Evolutionary conservation across 2,329 filamentous ascomycete species (phyloP), one percentile per base, ranked within the genome.

Genomic region (Teratosphaeria gauchensis): DNA sequence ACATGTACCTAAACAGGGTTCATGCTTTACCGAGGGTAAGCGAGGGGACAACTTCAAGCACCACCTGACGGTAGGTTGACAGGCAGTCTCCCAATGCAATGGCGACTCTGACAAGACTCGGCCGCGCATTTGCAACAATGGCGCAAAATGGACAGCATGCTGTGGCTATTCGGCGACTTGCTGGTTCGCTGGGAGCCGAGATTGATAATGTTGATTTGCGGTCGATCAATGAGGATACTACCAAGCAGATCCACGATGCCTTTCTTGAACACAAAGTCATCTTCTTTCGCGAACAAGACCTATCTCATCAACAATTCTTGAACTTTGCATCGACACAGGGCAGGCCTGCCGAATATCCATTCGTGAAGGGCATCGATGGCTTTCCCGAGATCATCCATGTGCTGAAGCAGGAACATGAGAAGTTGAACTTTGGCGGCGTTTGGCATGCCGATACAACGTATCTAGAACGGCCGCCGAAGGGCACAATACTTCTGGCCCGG

Each of bases 201-300:
- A 77, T 92, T 35, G 77, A 76, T 4, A 86, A 86, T 46, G 75
- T 91, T 32, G 88, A 92, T 72, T 75, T 92, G 30, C 87, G 82
- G 73, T 77, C 80, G 58, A 78, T 92, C 6, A 82, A 77, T 54
- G 72, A 83, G 51, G 82, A 82, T 14, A 86, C 84, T 52, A 90
- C 88, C 69, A 84, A 90, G 65, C 84, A 90, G 70, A 78, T 92
- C 7, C 88, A 88, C 0, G 81, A 86, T 35, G 84, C 86, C 60
- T 85, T 90, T 16, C 84, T 88, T 8, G 80, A 89, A 72, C 84
- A 87, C 68, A 90, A 89, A 69, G 87, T 92, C 4, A 86, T 90
- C 31, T 82, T 86, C 53, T 90, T 92, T 79, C 84, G 87, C 30
- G 79, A 85, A 66, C 88, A 92, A 69, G 84, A 90, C 62, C 78